A percentile compares a stretch with the other conserved stretches of the same genome.
Conservation (phyloP, 108 stramenopile species). For the Skeletonema tropicum region DNA sequence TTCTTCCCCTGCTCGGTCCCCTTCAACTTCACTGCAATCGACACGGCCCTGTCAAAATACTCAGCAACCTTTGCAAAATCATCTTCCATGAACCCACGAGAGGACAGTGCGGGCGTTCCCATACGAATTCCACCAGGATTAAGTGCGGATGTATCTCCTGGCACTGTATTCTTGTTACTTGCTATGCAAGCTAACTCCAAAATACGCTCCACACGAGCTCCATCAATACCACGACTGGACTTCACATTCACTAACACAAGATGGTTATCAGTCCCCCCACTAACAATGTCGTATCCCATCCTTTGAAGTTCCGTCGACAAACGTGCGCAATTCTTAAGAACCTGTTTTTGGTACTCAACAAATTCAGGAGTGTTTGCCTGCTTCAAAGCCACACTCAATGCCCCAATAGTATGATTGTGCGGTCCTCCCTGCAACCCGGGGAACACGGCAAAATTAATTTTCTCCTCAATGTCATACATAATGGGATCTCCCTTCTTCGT, state of each 20-base stretch:
- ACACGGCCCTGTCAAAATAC: conserved; percentile 96
- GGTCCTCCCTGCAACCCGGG: conserved; percentile 99
- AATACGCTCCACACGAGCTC: conserved; percentile 97
- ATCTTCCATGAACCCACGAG: conserved; percentile 96
- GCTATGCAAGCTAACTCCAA: conserved; percentile 96
- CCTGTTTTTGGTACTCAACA: conserved; percentile 96
- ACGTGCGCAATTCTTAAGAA: conserved; percentile 78
- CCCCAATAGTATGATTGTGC: conserved; percentile 99
- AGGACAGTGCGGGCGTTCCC: conserved; percentile 98
- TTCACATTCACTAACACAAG: conserved; percentile 98
- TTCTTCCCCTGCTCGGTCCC: conserved; percentile 83
- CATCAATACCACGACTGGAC: conserved; percentile 88
- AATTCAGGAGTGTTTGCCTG: conserved; percentile 94
- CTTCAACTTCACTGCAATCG: conserved; percentile 89
- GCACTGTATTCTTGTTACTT: conserved; percentile 96
- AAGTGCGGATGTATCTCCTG: conserved; percentile 94
- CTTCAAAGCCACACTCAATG: conserved; percentile 95
- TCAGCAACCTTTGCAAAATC: conserved; percentile 96
- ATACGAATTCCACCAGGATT: conserved; percentile 99
- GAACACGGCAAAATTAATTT: conserved; percentile 99
- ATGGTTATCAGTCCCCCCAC: conserved; percentile 99
- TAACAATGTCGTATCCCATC: conserved; percentile 94
- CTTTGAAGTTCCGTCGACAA: conserved; percentile 79
- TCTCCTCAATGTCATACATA: conserved; percentile 95
- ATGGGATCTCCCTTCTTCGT: conserved; percentile 96